Conservation (phyloP, 1,284 basidiomycete species). For the Rhodotorula sp. region DNA sequence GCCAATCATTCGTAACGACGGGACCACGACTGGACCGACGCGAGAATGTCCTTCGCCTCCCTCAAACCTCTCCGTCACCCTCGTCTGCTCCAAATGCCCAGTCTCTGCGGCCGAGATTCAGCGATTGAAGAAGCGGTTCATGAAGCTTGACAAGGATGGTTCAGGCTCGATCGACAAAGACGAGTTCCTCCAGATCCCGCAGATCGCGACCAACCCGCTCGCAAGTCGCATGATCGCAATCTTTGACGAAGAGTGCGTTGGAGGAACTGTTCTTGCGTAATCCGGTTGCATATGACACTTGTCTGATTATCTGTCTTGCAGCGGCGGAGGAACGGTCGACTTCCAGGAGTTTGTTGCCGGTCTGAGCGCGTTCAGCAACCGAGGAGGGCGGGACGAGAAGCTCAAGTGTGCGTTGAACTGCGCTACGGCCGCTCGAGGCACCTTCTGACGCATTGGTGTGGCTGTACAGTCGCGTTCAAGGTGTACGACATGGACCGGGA, state of each 20-base stretch:
- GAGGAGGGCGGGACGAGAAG: conserved; percentile 95
- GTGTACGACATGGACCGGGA: conserved; percentile 99
- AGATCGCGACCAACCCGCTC: conserved; percentile 96
- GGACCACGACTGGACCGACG: neutral
- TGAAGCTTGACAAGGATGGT: conserved; percentile 98
- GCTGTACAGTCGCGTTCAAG: conserved; percentile 80
- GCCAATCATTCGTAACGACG: neutral
- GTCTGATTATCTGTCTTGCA: conserved; percentile 51
- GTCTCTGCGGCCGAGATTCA: conserved; percentile 90
- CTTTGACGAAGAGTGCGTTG: conserved; percentile 87
- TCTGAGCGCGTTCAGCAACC: conserved; percentile 92
- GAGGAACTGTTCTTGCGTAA: neutral
- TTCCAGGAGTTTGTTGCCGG: conserved; percentile 99
- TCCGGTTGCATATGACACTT: too few relatives aligned
- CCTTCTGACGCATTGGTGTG: neutral
- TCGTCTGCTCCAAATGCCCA: conserved; percentile 48
- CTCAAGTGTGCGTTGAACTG: conserved; percentile 70
- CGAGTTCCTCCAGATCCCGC: conserved; percentile 97
- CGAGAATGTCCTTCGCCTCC: neutral
- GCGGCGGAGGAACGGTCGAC: conserved; percentile 93
- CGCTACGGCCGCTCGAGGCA: neutral
- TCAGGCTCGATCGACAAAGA: conserved; percentile 97
- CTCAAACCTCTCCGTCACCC: neutral
- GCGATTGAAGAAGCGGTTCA: conserved; percentile 95
- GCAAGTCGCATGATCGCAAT: conserved; percentile 98